Evolutionary conservation across 495 filamentous ascomycete genomes (phyloP).

Genomic region (Neurospora sp.): DNA sequence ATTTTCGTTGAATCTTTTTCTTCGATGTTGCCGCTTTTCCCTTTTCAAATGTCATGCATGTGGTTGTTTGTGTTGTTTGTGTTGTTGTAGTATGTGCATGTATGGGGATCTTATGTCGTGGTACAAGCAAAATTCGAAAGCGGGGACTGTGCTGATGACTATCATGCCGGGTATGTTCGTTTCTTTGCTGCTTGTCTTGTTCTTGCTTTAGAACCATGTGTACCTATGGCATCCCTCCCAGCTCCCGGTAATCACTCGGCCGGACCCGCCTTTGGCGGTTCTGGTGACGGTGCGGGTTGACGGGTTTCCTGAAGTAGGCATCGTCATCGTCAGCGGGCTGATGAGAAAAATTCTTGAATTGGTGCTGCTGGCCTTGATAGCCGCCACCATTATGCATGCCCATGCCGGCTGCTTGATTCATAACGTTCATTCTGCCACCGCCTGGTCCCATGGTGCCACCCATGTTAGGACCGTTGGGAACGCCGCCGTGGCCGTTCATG

Average conservation of each 20-base stretch:
- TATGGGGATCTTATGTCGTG: background rate
- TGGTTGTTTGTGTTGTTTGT: background rate
- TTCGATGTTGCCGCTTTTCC: background rate
- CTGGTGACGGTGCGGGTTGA: constrained; percentile 89
- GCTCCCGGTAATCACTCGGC: constrained; percentile 80
- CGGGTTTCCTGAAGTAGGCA: constrained; percentile 90
- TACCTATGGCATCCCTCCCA: constrained; percentile 34
- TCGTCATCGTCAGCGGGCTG: constrained; percentile 81
- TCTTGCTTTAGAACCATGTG: background rate
- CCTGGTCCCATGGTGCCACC: background rate
- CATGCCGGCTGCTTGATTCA: constrained; percentile 34
- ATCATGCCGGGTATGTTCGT: background rate
- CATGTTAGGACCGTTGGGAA: constrained; percentile 38
- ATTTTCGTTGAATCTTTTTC: background rate
- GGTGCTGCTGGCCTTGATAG: constrained; percentile 19
- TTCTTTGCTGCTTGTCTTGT: background rate
- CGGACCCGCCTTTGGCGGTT: constrained; percentile 65
- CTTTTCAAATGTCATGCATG: background rate
- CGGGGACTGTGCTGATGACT: background rate
- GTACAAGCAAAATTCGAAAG: background rate
- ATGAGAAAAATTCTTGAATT: constrained; percentile 42
- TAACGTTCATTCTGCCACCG: constrained; percentile 9
- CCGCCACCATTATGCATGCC: constrained; percentile 25
- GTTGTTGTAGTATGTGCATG: background rate
- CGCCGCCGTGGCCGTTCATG: constrained; percentile 27